Percentiles rank a stretch among this genome's conserved stretches.
Evolutionary conservation across 345 rosid genomes (phyloP).

Genomic region (Gossypium longicalyx): DNA sequence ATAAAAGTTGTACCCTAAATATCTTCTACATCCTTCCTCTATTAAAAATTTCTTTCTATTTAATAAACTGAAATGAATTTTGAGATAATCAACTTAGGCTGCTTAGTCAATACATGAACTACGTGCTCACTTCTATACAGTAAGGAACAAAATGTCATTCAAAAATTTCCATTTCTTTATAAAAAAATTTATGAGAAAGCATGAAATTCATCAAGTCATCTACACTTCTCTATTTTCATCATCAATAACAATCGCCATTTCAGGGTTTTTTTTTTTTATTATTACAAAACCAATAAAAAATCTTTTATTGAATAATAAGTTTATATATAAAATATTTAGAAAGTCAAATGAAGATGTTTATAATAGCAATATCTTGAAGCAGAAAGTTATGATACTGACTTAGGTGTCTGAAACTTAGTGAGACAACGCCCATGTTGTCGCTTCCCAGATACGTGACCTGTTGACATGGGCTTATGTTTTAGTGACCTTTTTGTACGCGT

Average conservation of each 20-base stretch:
- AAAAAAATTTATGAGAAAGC: background rate
- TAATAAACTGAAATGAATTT: too few species aligned
- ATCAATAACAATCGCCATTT: background rate
- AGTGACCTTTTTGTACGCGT: background rate
- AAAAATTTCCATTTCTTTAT: background rate
- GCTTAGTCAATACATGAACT: background rate
- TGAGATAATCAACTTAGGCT: too few species aligned
- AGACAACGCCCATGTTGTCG: background rate
- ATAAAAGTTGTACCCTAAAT: too few species aligned
- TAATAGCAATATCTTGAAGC: background rate
- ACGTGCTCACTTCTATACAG: background rate
- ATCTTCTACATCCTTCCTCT: too few species aligned
- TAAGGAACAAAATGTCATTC: background rate
- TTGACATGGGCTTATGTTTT: background rate
- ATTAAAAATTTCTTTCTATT: too few species aligned
- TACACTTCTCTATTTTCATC: background rate
- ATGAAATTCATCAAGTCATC: background rate
- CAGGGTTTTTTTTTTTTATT: background rate
- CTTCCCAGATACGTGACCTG: background rate
- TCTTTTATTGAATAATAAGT: background rate
- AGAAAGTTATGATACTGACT: background rate
- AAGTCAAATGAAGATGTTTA: slow-evolving; percentile 7
- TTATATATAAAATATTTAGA: background rate
- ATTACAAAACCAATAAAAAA: background rate
- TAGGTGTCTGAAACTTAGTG: background rate